A percentile compares a stretch with the other conserved stretches of the same genome.
Conservation (phyloP, 306 rosid genomes). For the Dicorynia guianensis region DNA sequence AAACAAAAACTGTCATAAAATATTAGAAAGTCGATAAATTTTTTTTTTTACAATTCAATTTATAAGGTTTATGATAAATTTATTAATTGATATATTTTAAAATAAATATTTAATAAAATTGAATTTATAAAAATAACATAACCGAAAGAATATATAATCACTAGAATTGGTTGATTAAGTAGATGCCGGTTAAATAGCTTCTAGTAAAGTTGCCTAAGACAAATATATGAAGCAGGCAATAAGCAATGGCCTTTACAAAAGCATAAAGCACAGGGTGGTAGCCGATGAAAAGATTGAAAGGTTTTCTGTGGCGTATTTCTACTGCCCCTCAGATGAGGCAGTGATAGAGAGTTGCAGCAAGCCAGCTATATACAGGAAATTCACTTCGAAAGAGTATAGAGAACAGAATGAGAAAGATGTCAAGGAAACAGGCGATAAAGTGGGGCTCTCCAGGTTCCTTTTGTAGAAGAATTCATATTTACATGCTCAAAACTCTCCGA, state of each 20-base stretch:
- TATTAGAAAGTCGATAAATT: too few species aligned
- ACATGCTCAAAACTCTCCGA: not conserved
- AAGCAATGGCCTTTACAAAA: constrained; percentile 77
- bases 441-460: constrained; percentile 81
- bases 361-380: constrained; percentile 58
- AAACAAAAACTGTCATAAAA: too few species aligned
- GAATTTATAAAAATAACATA: too few species aligned
- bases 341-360: constrained; percentile 50
- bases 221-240: constrained; percentile 54
- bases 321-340: constrained; percentile 60
- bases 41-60: too few species aligned
- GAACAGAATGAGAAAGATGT: constrained; percentile 62
- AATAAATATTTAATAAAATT: too few species aligned
- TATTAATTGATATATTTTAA: too few species aligned
- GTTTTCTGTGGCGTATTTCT: constrained; percentile 80
- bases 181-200: not conserved
- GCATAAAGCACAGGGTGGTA: constrained; percentile 71
- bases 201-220: not conserved
- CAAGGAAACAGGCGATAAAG: constrained; percentile 67
- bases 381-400: constrained; percentile 68
- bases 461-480: not conserved
- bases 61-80: too few species aligned
- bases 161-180: too few species aligned
- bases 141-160: too few species aligned
- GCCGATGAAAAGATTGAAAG: constrained; percentile 60